Base-by-base conservation (phyloP, 345 rosid genomes). In the Gossypium herbaceum region DNA sequence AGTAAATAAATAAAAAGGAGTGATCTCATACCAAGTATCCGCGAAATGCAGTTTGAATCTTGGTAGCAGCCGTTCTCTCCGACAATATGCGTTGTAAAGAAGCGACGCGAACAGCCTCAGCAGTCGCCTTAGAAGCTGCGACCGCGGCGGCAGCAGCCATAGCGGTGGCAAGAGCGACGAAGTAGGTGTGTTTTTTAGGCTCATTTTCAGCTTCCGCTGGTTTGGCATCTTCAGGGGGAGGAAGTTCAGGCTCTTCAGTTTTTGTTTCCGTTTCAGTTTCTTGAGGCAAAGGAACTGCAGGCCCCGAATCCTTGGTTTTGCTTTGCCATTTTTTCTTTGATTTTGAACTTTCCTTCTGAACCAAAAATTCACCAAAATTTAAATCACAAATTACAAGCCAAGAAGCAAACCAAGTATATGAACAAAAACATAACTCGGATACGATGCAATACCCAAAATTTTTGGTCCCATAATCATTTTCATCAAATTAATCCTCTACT, bases 101-200 rank as follows among this genome's bases (percentile, higher is more conserved):
- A 63, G 94, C 79, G 76, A 80, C 88, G 59, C 84, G 89, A 69
- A 90, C 86, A 17, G 58, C 66, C 25, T 56, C 78, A 41, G 65
- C 24, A 16, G 78, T 72, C 1, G 78, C 65, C 52, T 64, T 72
- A 66, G 78, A 72, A 12, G 72, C 78, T 39, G 55, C 86, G 75
- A 82, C 84, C 12, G 90, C 89, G 2, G 91, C 90, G 48, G 87
- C 88, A 13, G 90, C 94, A 24, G 90, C 97, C 17, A 48, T 87
- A 44, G 88, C 88, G 7, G 92, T 83, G 25, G 92, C 92, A 78
- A 84, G 76, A 65, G 93, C 97, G 61, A 87, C 86, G 29, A 93
- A 82, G 70, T 89, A 81, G 69, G 91, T 91, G 74, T 85, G 91
- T 55, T 77, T 81, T 78, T 85, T 86, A 81, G 82, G 86, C 69